Base-by-base conservation (phyloP, 2,329 filamentous ascomycete species). In the Penicillium brevicompactum region DNA sequence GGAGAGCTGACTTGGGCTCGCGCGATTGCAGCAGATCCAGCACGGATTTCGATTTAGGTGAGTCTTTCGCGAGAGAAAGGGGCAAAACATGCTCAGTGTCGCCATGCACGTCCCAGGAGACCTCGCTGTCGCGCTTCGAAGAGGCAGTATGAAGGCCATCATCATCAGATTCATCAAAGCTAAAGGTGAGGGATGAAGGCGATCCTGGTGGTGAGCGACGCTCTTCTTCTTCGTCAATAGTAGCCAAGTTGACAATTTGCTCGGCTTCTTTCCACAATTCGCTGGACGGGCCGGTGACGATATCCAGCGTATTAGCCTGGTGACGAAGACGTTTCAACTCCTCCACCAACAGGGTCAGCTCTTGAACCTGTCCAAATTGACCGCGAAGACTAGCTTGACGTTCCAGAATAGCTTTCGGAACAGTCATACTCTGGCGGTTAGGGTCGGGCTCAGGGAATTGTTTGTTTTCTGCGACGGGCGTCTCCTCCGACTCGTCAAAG, bases 231-330 rank as follows among this genome's bases (percentile, higher is more conserved):
- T 84, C 83, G 62, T 87, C 84, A 59, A 87, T 79, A 44, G 86
- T 86, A 30, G 85, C 85, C 48, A 88, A 75, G 60, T 87, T 85
- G 55, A 88, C 85, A 73, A 88, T 88, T 11, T 83, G 84, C 64
- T 87, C 84, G 16, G 87, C 85, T 69, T 87, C 84, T 64, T 82
- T 81, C 85, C 85, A 88, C 31, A 84, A 75, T 44, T 79, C 77
- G 46, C 76, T 76, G 22, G 84, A 80, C 3, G 78, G 73, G 2
- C 83, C 83, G 22, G 80, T 74, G 14, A 85, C 67, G 53, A 87
- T 77, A 43, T 79, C 77, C 42, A 87, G 73, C 38, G 76, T 70
- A 37, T 77, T 76, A 21, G 83, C 85, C 52, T 82, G 81, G 44
- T 81, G 73, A 21, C 81, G 80, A 55, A 87, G 77, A 50, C 84